These are phyloP conservation scores for Russula compacta DNA, from an alignment of 768 basidiomycete genomes.

Conservation along the genomic window DNA sequence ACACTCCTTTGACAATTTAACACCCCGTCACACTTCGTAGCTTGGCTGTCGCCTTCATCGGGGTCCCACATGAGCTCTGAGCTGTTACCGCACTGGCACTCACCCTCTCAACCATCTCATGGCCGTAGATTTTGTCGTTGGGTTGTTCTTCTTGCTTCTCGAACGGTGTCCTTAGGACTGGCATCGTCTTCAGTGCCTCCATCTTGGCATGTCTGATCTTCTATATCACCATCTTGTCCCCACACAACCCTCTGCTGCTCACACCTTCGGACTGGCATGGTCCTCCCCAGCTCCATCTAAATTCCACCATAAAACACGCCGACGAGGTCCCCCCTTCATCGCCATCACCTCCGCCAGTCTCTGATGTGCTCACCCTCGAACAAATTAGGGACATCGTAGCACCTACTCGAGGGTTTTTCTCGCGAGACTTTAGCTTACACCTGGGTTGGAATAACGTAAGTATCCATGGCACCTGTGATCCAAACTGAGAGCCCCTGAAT, in stretches of 20 bases:
- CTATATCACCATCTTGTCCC: neutral
- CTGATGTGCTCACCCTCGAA: constrained; percentile 25
- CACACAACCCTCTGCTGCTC: neutral
- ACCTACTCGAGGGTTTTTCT: constrained; percentile 35
- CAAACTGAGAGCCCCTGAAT: neutral
- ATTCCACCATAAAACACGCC: neutral
- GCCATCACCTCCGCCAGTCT: neutral
- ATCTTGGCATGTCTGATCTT: neutral
- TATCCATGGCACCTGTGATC: neutral
- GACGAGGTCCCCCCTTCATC: too few relatives aligned
- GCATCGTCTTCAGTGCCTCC: neutral
- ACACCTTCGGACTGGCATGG: neutral
- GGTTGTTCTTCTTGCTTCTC: neutral
- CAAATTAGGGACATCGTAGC: constrained; percentile 28
- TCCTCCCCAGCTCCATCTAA: neutral
- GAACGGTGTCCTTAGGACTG: neutral
- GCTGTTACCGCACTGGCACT: neutral
- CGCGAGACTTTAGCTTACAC: constrained; percentile 35
- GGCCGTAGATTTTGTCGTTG: neutral
- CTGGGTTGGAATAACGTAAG: constrained; percentile 44
- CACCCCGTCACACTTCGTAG: too few relatives aligned
- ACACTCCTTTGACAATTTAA: too few relatives aligned
- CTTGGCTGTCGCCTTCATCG: neutral
- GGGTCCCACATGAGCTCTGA: neutral
- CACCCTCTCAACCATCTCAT: neutral